These are phyloP conservation scores for Boletus coccyginus DNA, from an alignment of 768 basidiomycete genomes.

Conservation along the genomic window DNA sequence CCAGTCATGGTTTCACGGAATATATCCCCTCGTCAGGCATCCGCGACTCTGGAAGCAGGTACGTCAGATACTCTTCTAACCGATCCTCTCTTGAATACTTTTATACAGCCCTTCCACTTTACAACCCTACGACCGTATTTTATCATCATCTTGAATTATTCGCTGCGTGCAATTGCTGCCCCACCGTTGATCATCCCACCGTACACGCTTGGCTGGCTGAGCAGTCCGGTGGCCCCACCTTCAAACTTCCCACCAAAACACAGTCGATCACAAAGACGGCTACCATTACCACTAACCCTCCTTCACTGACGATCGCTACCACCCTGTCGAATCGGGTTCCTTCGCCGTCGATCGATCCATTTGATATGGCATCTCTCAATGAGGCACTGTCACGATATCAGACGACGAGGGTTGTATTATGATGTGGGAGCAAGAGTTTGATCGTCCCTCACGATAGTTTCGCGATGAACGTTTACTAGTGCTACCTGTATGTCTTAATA, in stretches of 20 bases:
- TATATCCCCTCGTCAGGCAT: conserved; percentile 39
- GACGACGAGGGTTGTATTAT: conserved; percentile 9
- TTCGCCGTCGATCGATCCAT: conserved; percentile 14
- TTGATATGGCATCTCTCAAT: conserved; percentile 23
- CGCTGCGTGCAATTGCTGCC: conserved; percentile 38
- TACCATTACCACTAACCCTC: background rate
- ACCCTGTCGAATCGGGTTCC: conserved; percentile 2
- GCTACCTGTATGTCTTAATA: conserved; percentile 3
- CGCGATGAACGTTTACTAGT: background rate
- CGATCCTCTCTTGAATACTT: background rate
- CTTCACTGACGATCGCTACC: conserved; percentile 15
- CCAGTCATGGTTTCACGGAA: conserved; percentile 48
- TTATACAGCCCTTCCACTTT: conserved; percentile 48
- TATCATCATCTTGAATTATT: conserved; percentile 47
- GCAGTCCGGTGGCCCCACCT: conserved; percentile 18
- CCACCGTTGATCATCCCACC: conserved; percentile 39
- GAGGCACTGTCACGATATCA: conserved; percentile 29
- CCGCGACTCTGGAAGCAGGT: conserved; percentile 43
- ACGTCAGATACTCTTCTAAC: background rate
- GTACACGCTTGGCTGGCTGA: conserved; percentile 39
- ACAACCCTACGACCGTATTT: conserved; percentile 48
- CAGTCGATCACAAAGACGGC: conserved; percentile 8
- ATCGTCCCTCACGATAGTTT: conserved; percentile 1
- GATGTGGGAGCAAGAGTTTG: background rate
- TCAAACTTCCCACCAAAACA: conserved; percentile 13